A percentile compares a stretch with the other conserved stretches of the same genome.
phyloP scores from a whole-genome alignment of 768 basidiomycete genomes.

The Naganishia vishniacii region DNA sequence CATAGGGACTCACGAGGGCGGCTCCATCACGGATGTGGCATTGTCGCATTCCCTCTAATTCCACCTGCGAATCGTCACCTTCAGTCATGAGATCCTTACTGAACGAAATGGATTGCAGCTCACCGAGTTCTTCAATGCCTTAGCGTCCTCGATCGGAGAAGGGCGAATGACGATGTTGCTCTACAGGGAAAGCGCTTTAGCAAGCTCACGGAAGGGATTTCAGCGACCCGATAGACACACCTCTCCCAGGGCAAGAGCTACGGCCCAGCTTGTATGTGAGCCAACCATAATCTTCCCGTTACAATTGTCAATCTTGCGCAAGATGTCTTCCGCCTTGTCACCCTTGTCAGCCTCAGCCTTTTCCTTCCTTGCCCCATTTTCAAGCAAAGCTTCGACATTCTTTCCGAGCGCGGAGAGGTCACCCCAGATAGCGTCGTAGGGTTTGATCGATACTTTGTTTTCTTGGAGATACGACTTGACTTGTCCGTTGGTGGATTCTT shows the following conservation, averaged over 20 bases:
- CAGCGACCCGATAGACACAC: conserved; percentile 38
- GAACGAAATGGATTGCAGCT: conserved; percentile 16
- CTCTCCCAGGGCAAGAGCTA: conserved; percentile 73
- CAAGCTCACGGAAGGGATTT: too few relatives aligned
- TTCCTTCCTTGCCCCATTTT: not conserved
- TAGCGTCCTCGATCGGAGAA: conserved; percentile 66
- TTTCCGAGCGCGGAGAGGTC: conserved; percentile 51
- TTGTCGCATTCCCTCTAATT: conserved; percentile 83
- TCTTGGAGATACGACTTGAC: conserved; percentile 57
- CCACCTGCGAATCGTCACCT: conserved; percentile 52
- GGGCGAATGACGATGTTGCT: conserved; percentile 58
- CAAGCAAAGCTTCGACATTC: not conserved
- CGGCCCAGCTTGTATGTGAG: conserved; percentile 70
- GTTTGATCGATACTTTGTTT: conserved; percentile 58
- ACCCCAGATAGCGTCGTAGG: conserved; percentile 65
- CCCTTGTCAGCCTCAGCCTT: not conserved
- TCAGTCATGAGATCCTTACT: not conserved
- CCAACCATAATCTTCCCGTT: conserved; percentile 63
- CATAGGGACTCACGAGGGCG: conserved; percentile 55
- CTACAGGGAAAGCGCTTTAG: not conserved
- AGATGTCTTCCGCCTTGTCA: conserved; percentile 3
- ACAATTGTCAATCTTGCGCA: conserved; percentile 19
- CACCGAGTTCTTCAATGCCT: conserved; percentile 50
- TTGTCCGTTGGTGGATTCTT: conserved; percentile 53
- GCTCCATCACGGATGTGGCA: conserved; percentile 83